These are phyloP conservation scores for Schoenoplectus triqueter DNA, from an alignment of 202 grass and related monocot species.

Conservation along the genomic window DNA sequence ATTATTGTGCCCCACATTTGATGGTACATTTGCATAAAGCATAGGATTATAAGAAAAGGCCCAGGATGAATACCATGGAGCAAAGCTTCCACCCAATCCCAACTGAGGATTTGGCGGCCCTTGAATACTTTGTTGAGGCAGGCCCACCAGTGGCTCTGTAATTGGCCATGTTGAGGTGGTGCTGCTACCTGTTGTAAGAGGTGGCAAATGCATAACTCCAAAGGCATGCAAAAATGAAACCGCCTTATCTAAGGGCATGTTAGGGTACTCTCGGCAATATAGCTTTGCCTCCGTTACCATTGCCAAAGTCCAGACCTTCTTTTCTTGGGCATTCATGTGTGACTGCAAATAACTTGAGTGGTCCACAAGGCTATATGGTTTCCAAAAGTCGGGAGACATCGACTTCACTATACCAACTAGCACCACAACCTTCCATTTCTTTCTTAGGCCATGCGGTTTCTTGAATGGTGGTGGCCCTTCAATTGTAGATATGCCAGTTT, in stretches of 20 bases:
- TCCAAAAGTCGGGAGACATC: background rate
- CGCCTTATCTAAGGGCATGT: background rate
- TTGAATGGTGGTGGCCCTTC: conserved; percentile 10
- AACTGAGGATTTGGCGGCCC: too few relatives aligned
- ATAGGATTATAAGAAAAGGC: background rate
- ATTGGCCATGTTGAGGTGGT: background rate
- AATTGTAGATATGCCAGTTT: background rate
- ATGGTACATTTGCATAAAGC: background rate
- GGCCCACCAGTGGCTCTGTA: background rate
- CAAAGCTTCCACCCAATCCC: background rate
- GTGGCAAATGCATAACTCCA: background rate
- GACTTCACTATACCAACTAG: conserved; percentile 23
- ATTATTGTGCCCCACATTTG: background rate
- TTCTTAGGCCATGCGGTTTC: conserved; percentile 39
- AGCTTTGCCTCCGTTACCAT: background rate
- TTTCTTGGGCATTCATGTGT: conserved; percentile 30
- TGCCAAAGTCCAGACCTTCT: conserved; percentile 21
- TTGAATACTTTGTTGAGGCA: background rate
- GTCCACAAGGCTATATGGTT: background rate
- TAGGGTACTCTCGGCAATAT: background rate
- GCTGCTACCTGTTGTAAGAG: background rate
- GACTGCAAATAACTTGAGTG: conserved; percentile 14
- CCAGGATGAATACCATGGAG: background rate
- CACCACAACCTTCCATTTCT: conserved; percentile 37
- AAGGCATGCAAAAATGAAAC: too few relatives aligned